A percentile compares a stretch with the other conserved stretches of the same genome.
Evolutionary conservation across 129 eudicot species (phyloP).

Genomic region (Centrapalus pauciflorus): DNA sequence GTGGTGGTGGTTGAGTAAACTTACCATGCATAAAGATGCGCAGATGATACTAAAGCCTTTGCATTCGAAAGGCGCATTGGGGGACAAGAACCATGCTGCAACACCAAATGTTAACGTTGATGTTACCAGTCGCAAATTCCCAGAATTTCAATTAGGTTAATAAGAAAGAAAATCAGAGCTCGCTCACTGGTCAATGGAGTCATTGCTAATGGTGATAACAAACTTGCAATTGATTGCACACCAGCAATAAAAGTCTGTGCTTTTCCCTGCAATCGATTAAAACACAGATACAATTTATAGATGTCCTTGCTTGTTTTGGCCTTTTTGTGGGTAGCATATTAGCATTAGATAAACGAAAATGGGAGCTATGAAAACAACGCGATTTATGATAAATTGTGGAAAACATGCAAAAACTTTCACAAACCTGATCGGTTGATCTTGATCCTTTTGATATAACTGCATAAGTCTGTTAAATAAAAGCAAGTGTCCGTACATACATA

Average conservation of each 20-base stretch:
- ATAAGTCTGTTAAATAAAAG: slow-evolving; percentile 58
- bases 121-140: neutral
- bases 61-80: slow-evolving; percentile 81
- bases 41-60: slow-evolving; percentile 85
- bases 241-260: slow-evolving; percentile 96
- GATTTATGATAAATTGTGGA: neutral
- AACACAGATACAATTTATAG: neutral
- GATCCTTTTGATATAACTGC: slow-evolving; percentile 90
- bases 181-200: slow-evolving; percentile 89
- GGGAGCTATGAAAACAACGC: slow-evolving; percentile 1
- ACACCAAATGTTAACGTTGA: slow-evolving; percentile 5
- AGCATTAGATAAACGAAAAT: neutral
- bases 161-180: neutral
- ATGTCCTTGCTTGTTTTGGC: neutral
- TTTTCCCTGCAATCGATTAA: slow-evolving; percentile 59
- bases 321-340: neutral
- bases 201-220: slow-evolving; percentile 90
- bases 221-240: slow-evolving; percentile 75
- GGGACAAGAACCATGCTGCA: slow-evolving; percentile 88
- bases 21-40: slow-evolving; percentile 80
- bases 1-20: slow-evolving; percentile 17
- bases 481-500: neutral
- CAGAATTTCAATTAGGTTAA: neutral
- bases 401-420: slow-evolving; percentile 11
- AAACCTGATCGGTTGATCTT: slow-evolving; percentile 77